These are phyloP conservation scores for Phyllosticta ampelicida DNA, from an alignment of 2,329 filamentous ascomycete genomes.

Conservation along the genomic window DNA sequence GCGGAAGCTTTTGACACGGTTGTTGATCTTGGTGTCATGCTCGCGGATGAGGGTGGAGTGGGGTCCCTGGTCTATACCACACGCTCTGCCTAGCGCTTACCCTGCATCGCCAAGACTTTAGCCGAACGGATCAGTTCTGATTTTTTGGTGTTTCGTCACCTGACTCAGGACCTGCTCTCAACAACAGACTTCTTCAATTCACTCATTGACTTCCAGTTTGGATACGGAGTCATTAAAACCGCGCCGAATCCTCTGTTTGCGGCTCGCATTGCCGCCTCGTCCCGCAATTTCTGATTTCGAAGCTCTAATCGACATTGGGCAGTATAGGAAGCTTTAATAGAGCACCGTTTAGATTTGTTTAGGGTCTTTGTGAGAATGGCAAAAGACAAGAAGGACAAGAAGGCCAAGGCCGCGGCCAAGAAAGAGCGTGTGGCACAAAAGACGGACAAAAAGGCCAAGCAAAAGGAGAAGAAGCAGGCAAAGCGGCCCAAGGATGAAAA, in stretches of 20 bases:
- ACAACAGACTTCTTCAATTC: background rate
- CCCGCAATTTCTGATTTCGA: too few relatives aligned
- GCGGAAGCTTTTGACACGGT: background rate
- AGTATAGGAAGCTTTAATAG: background rate
- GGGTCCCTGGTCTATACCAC: background rate
- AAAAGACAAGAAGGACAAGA: conserved; percentile 43
- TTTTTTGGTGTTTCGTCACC: background rate
- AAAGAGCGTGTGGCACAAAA: conserved; percentile 54
- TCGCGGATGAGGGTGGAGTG: background rate
- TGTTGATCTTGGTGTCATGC: background rate
- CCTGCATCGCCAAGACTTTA: background rate
- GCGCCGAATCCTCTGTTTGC: too few relatives aligned
- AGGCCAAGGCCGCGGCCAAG: conserved; percentile 41
- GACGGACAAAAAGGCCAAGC: conserved; percentile 69
- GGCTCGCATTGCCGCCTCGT: too few relatives aligned
- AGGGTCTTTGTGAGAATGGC: background rate
- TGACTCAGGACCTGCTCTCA: background rate
- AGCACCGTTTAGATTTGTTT: background rate
- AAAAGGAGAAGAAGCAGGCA: conserved; percentile 71
- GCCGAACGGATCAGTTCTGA: background rate
- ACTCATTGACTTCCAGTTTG: background rate
- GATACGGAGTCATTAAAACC: background rate
- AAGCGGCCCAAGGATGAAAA: conserved; percentile 55
- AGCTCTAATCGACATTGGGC: too few relatives aligned
- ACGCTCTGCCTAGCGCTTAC: background rate